Evolutionary conservation across 345 rosid species (phyloP), one percentile per base, ranked within the genome.

Genomic region (Viola odorata): DNA sequence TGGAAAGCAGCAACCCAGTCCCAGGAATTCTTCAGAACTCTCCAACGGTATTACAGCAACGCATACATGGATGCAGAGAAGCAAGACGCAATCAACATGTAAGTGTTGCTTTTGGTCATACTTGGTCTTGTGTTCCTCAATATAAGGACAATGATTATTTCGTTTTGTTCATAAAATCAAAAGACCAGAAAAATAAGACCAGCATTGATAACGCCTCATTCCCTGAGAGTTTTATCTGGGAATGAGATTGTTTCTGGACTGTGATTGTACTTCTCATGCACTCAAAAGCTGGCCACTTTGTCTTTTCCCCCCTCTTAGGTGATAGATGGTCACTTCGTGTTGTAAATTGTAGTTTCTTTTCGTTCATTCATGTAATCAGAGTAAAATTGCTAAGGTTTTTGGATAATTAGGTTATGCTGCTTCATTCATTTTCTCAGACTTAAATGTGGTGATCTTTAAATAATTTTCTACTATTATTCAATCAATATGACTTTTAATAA

Each of bases 1-100:
- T 94, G 97, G 99, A 94, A 69, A 80, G 96, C 99, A 15, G 92
- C 99, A 69, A 88, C 88, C 45, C 99, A 94, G 81, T 94, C 99
- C 49, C 97, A 91, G 75, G 99, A 94, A 79, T 94, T 94, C 77
- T 90, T 94, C 73, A 84, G 96, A 77, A 88, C 96, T 64, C 85
- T 94, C 62, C 97, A 94, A 68, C 88, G 99, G 40, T 90, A 94
- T 69, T 90, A 94, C 69, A 94, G 80, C 82, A 94, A 94, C 62
- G 89, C 96, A 56, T 94, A 94, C 72, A 85, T 90, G 97, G 99
- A 94, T 75, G 83, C 88, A 8, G 88, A 85, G 72, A 90, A 90
- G 70, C 97, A 94, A 75, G 91, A 88, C 67, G 99, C 99, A 39
- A 90, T 94, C 59, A 82, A 94, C 71, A 62, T 90, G 99, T 94